Evolutionary conservation across 2,329 filamentous ascomycete genomes (phyloP).

Genomic region (Hymenoscyphus fructigenus): DNA sequence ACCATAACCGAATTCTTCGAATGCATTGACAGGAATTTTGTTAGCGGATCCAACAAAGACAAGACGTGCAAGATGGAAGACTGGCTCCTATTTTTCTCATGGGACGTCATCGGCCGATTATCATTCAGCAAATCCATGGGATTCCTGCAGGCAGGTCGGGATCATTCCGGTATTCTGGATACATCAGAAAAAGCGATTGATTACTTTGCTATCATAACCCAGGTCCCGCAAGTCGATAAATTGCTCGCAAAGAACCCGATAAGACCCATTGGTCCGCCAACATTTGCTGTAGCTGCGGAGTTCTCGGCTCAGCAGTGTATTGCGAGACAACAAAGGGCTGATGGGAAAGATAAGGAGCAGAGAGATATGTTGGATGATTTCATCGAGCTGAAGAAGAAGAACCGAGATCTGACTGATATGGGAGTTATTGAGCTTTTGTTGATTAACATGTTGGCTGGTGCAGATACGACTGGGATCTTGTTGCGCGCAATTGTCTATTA

Average conservation of each 20-base stretch:
- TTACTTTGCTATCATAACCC: constrained; percentile 16
- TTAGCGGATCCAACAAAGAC: constrained; percentile 1
- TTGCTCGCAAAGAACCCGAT: constrained; percentile 28
- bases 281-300: constrained; percentile 15
- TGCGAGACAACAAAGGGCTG: constrained; percentile 8
- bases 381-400: constrained; percentile 20
- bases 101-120: constrained; percentile 42
- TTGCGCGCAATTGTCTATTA: constrained; percentile 40
- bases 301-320: constrained; percentile 21
- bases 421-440: not conserved
- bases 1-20: constrained; percentile 40
- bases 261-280: constrained; percentile 14
- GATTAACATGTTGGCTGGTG: constrained; percentile 30
- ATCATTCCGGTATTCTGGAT: constrained; percentile 38
- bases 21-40: constrained; percentile 39
- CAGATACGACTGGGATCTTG: constrained; percentile 39
- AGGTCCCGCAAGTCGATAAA: constrained; percentile 25
- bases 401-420: not conserved
- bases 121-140: constrained; percentile 43
- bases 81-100: constrained; percentile 41
- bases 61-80: constrained; percentile 41
- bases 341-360: not conserved
- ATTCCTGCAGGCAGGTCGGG: constrained; percentile 38
- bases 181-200: constrained; percentile 30
- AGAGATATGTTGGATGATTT: constrained; percentile 35